Base-by-base conservation (phyloP, 768 basidiomycete genomes). In the Ramaria rubella region DNA sequence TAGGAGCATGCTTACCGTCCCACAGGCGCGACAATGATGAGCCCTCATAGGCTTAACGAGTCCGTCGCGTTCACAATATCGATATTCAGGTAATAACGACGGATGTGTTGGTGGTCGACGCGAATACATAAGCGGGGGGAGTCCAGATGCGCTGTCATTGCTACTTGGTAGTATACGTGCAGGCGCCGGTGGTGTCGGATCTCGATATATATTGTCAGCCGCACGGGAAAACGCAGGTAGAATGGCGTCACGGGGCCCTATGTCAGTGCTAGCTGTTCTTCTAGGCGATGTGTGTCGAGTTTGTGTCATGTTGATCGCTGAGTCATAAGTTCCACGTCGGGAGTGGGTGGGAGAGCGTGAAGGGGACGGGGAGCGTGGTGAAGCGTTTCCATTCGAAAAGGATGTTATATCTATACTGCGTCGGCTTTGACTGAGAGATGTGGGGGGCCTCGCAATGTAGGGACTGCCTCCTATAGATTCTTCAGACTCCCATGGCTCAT, bases 1-100 rank as follows among this genome's bases (percentile, higher is more conserved):
- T 24, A 62, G 58, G 40, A 8, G 2, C 24, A 5, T 5, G 74
- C 85, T 64, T 60, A 90, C 88, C 11, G 82, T 90, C n/a, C 87
- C 90, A 72, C 91, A 94, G 38, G 73, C 72, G 31, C 87, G 75
- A 68, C 90, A 94, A 67, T 94, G 90, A 68, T 93, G 90, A 9
- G 87, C 70, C 40, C 90, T 69, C 58, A 80, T 77, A 0, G 90
- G 90, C 66, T 90, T 92, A 52, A 87, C 69, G 42, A 90, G 75
- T 24, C 70, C 74, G 58, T 90, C 88, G 8, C 66, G 69, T 3
- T 61, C 59, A 65, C 90, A 92, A 66, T 87, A 91, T 42, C 89
- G 74, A 64, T 83, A 75, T 54, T 81, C 81, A 17, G 85, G 83
- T 3, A 75, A 68, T 30, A 91, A 71, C 2, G 83, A 69, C 1